Percentiles rank a stretch among this genome's conserved stretches.
Evolutionary conservation across 1,139 yeast species (phyloP).

Genomic region (Hemisphaericaspora lyxosophila): DNA sequence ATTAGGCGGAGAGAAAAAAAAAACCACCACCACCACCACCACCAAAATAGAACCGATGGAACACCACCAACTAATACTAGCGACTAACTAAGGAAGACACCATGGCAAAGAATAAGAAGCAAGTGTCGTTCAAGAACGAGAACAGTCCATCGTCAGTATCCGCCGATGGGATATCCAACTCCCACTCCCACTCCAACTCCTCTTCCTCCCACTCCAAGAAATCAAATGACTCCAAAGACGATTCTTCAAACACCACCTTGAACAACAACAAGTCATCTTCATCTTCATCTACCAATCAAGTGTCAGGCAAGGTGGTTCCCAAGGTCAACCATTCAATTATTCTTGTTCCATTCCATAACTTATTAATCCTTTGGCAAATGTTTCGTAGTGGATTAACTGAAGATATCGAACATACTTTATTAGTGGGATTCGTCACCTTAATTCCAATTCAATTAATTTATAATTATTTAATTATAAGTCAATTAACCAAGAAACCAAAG

Average conservation of each 20-base stretch:
- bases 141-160: too few relatives aligned
- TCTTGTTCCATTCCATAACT: constrained; percentile 51
- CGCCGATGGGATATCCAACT: too few relatives aligned
- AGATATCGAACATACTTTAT: constrained; percentile 26
- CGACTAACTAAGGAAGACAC: neutral
- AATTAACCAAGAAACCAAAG: constrained; percentile 19
- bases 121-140: constrained; percentile 3
- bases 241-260: too few relatives aligned
- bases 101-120: constrained; percentile 2
- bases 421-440: constrained; percentile 27
- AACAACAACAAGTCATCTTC: too few relatives aligned
- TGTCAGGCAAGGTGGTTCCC: constrained; percentile 12
- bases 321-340: constrained; percentile 24
- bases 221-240: too few relatives aligned
- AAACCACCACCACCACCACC: too few relatives aligned
- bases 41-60: too few relatives aligned
- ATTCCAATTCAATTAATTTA: constrained; percentile 29
- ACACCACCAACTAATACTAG: too few relatives aligned
- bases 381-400: constrained; percentile 37
- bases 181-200: too few relatives aligned
- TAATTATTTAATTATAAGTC: constrained; percentile 25
- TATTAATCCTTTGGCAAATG: constrained; percentile 39
- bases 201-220: constrained; percentile 1
- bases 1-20: too few relatives aligned
- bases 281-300: too few relatives aligned